Conservation (phyloP, 495 filamentous ascomycete species). For the Pseudoneurospora amorphoporcata region DNA sequence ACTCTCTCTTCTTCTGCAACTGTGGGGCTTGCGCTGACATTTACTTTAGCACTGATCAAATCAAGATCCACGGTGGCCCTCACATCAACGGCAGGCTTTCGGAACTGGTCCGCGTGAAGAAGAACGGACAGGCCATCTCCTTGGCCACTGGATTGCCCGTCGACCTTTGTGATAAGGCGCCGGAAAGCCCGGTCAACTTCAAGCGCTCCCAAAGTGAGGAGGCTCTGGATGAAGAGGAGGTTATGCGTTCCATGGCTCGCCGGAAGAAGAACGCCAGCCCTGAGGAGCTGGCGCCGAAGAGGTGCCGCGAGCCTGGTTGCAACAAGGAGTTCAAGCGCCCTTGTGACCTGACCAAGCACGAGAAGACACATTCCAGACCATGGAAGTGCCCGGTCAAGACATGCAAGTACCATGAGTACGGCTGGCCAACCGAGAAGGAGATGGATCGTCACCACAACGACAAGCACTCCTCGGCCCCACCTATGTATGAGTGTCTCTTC, state of each 20-base stretch:
- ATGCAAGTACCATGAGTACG: conserved; percentile 80
- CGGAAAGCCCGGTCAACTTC: conserved; percentile 33
- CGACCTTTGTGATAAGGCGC: conserved; percentile 37
- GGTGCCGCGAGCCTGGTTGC: conserved; percentile 56
- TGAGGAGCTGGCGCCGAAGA: conserved; percentile 63
- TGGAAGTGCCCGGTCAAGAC: conserved; percentile 75
- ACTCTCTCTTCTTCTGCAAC: not conserved
- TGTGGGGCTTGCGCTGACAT: conserved; percentile 27
- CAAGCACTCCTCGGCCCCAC: conserved; percentile 73
- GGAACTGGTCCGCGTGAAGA: conserved; percentile 64
- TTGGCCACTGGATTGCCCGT: conserved; percentile 50
- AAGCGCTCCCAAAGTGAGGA: conserved; percentile 55
- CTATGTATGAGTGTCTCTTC: conserved; percentile 73
- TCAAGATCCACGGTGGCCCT: conserved; percentile 66
- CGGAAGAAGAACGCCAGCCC: conserved; percentile 68
- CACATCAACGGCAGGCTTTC: conserved; percentile 65
- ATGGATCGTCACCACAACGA: conserved; percentile 91
- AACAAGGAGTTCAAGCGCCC: conserved; percentile 86
- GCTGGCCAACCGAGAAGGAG: conserved; percentile 97
- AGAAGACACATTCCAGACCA: conserved; percentile 92
- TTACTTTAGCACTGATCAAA: conserved; percentile 46
- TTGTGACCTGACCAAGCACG: conserved; percentile 89
- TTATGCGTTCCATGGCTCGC: conserved; percentile 78
- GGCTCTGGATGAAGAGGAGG: conserved; percentile 59
- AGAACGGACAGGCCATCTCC: conserved; percentile 67